Evolutionary conservation across 1,139 yeast genomes (phyloP).

Genomic region (Suhomyces yuchorum): DNA sequence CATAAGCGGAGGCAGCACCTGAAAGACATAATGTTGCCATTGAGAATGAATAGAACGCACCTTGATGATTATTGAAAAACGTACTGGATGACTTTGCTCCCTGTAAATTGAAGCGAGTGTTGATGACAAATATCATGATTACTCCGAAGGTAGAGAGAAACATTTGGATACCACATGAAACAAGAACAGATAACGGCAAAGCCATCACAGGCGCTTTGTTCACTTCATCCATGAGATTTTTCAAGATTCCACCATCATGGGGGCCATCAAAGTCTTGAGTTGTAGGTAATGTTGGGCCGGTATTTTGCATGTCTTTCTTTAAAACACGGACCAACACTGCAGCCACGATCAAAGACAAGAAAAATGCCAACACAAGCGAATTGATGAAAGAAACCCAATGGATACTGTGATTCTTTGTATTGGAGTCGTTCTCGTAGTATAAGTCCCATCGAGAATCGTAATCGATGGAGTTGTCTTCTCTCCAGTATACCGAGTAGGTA

Average conservation of each 20-base stretch:
- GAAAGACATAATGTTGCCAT: conserved; percentile 64
- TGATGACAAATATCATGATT: conserved; percentile 57
- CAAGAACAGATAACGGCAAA: conserved; percentile 53
- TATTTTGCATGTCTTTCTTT: conserved; percentile 33
- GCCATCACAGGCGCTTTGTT: conserved; percentile 53
- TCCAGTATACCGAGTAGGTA: conserved; percentile 87
- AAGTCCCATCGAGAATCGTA: conserved; percentile 77
- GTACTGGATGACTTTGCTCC: conserved; percentile 25
- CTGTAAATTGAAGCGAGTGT: conserved; percentile 30
- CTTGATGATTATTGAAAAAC: conserved; percentile 58
- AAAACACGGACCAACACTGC: conserved; percentile 59
- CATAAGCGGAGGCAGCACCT: conserved; percentile 72
- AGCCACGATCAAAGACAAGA: conserved; percentile 65
- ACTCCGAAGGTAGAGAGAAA: conserved; percentile 66
- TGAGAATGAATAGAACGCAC: conserved; percentile 65
- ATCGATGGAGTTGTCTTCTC: conserved; percentile 70
- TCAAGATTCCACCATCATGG: conserved; percentile 21
- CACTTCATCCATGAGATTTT: conserved; percentile 54
- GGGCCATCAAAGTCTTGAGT: conserved; percentile 10
- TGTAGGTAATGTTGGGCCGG: conserved; percentile 15
- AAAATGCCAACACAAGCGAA: conserved; percentile 60
- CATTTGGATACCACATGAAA: conserved; percentile 75
- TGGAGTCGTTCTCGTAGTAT: conserved; percentile 61
- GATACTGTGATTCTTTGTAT: conserved; percentile 44
- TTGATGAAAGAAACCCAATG: conserved; percentile 76